Evolutionary conservation across 306 rosid species (phyloP), one percentile per base, ranked within the genome.

Genomic region (Sindora glabra): DNA sequence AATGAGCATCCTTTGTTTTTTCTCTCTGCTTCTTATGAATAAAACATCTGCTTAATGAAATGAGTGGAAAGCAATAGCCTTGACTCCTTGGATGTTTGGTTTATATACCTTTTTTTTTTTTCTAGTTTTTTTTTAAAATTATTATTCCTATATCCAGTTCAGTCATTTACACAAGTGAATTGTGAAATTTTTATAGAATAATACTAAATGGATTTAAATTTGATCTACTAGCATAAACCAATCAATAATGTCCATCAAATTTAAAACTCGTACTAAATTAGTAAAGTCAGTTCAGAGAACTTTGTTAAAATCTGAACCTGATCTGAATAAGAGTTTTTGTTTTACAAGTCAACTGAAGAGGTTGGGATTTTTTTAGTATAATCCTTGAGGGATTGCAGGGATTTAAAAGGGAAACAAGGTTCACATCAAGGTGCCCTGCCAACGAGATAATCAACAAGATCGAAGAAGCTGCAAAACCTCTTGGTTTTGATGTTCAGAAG

Each of bases 401-500:
- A 17, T 89, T 83, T 55, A 92, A 92, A 79, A 89, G 89, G 79
- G 99, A 92, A 76, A 92, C 99, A 56, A 92, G 99, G 72, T 92
- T 92, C 73, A 92, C 99, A 26, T 92, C 99, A 3, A 86, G 71
- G 74, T 80, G 96, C 52, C 54, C 99, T 14, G 90, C 99, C 1
- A 74, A 92, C 48, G 99, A 89, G 75, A 92, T 92, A 67, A 82
- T 92, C 65, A 73, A 56, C 76, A 92, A 92, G 81, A 92, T 92
- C 19, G 99, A 92, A 73, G 90, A 89, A 73, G 99, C 99, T 32
- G 99, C 94, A 56, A 92, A 89, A 68, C 96, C 99, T 51, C 96
- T 92, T 69, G 99, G 99, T 60, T 92, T 88, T 65, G 99, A 89
- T 21, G 99, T 92, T 45, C 90, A 89, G 58, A 92, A 92, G 83